Evolutionary conservation across 1,139 yeast species (phyloP), one percentile per base, ranked within the genome.

Genomic region (Candida sanyaensis): DNA sequence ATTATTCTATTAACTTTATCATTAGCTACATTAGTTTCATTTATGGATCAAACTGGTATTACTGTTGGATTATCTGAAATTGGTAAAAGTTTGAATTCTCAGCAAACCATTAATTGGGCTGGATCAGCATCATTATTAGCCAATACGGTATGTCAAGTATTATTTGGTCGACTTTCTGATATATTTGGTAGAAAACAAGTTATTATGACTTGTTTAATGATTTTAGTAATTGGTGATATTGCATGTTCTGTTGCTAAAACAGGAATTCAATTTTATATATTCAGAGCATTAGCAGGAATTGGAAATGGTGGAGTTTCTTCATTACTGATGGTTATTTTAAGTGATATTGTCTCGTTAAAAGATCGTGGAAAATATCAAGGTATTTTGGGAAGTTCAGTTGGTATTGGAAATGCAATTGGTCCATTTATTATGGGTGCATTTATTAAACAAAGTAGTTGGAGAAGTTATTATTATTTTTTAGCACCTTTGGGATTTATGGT

Each of bases 351-450:
- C 10, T 68, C 77, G 0, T 62, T 73, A 42, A 63, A 67, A 51
- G 74, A 75, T 50, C 62, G 80, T 51, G 80, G 80, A 0, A 74
- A 71, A 52, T 75, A 65, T 54, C 78, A 74, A 55, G 80, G 80
- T 2, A 73, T 75, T 36, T 61, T 80, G 30, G 85, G 84, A 1
- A 62, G 79, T 1, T 69, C 73, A 51, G 77, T 80, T 26, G 86
- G 85, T 0, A 52, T 80, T 7, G 88, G 86, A 2, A 78, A 77
- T 56, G 78, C 80, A 1, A 55, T 77, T 11, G 86, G 86, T 0
- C 86, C 86, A 0, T 77, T 81, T 50, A 57, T 81, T 13, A 78
- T 79, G 62, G 74, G 82, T n/a, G 81, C 73, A 0, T 78, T 80
- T 54, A 69, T 75, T 8, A 61, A 67, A 37, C 63, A 63, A 41